Evolutionary conservation across 2,329 filamentous ascomycete genomes (phyloP).

Genomic region (Colletotrichum sublineola): DNA sequence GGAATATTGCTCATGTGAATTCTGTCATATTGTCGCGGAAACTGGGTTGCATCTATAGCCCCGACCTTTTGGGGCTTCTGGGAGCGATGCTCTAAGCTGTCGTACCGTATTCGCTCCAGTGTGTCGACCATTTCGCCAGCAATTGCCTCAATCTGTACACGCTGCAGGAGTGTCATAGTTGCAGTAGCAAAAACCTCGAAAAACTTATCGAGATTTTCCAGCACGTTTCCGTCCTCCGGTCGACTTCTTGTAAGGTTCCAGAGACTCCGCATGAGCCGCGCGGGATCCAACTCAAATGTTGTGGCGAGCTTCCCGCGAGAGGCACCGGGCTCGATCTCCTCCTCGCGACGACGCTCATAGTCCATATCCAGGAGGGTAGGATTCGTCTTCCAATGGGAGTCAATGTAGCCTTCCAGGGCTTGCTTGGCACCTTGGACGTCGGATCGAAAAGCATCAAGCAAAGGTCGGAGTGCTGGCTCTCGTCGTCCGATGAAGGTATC

Average conservation of each 20-base stretch:
- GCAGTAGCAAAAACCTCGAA: neutral
- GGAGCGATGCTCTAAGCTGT: neutral
- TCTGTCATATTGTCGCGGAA: neutral
- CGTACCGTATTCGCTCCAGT: neutral
- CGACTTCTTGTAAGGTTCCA: neutral
- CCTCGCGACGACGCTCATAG: neutral
- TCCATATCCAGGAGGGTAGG: neutral
- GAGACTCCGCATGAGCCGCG: neutral
- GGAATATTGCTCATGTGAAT: neutral
- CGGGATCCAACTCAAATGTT: neutral
- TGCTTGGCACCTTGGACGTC: neutral
- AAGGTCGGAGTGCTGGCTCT: neutral
- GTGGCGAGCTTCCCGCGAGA: neutral
- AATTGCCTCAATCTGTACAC: neutral
- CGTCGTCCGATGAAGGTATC: neutral
- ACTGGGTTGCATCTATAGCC: neutral
- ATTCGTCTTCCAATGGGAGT: neutral
- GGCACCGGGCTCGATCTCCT: neutral
- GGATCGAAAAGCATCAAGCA: slow-evolving; percentile 1
- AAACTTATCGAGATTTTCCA: neutral
- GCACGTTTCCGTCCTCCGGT: neutral
- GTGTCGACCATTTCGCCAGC: neutral
- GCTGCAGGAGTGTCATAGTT: neutral
- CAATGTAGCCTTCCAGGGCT: neutral
- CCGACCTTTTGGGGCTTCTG: neutral